These are phyloP conservation scores for Theobroma grandiflorum DNA, from an alignment of 441 rosid species.

Conservation along the genomic window DNA sequence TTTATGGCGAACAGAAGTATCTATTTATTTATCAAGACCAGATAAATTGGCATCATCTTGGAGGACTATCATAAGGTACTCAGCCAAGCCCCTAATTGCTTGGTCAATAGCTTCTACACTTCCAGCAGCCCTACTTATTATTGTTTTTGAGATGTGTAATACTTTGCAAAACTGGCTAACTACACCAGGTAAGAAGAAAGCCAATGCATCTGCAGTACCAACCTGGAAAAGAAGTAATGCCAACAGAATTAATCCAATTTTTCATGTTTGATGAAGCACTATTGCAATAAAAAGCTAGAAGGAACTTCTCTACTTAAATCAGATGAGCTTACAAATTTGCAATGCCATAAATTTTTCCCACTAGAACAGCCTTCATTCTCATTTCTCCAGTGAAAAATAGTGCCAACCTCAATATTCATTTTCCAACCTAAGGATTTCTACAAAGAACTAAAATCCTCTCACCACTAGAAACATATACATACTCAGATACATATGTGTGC, in stretches of 20 bases:
- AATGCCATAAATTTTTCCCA: not conserved
- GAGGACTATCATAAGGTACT: conserved; percentile 91
- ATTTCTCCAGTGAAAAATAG: not conserved
- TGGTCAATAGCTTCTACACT: conserved; percentile 84
- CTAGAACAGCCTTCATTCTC: not conserved
- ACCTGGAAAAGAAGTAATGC: conserved; percentile 55
- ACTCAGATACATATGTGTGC: not conserved
- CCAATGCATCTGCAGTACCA: conserved; percentile 90
- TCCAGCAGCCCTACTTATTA: conserved; percentile 97
- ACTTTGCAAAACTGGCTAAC: conserved; percentile 91
- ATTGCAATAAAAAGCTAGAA: conserved; percentile 13
- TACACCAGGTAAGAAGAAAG: conserved; percentile 96
- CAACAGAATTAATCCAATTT: conserved; percentile 27
- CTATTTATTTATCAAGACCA: conserved; percentile 42
- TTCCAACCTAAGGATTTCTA: not conserved
- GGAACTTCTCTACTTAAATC: not conserved
- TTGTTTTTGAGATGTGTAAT: conserved; percentile 72
- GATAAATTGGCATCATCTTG: conserved; percentile 72
- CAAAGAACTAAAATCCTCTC: conserved; percentile 13
- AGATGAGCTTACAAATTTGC: conserved; percentile 10
- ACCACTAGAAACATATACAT: not conserved
- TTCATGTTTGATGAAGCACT: not conserved
- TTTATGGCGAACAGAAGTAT: conserved; percentile 38
- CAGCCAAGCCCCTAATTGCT: conserved; percentile 88
- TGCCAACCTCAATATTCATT: not conserved